These are phyloP conservation scores for Triticum turgidum DNA, from an alignment of 176 grass and related monocot species.

Conservation along the genomic window DNA sequence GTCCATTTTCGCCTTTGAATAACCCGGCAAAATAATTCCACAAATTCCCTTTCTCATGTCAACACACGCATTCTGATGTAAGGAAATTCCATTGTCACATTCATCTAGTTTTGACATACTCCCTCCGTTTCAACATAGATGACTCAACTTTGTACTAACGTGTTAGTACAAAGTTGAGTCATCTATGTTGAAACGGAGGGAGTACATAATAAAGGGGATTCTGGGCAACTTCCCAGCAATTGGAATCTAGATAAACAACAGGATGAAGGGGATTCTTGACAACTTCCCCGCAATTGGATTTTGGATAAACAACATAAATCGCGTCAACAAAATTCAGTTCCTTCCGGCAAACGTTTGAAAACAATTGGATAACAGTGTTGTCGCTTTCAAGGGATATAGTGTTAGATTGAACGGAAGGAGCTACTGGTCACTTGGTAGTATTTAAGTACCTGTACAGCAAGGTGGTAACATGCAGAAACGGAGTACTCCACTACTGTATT, in stretches of 20 bases:
- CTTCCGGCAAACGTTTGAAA: background rate
- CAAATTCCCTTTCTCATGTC: background rate
- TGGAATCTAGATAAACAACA: background rate
- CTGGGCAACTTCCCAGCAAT: background rate
- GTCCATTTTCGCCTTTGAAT: background rate
- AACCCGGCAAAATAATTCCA: background rate
- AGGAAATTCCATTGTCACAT: background rate
- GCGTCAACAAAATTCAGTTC: background rate
- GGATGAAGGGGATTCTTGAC: too few relatives aligned
- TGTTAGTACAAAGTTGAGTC: too few relatives aligned
- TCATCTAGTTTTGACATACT: background rate
- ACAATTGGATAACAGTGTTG: background rate
- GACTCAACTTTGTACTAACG: too few relatives aligned
- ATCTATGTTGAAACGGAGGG: too few relatives aligned
- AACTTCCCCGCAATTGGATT: background rate
- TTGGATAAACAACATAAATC: background rate
- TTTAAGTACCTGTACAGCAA: background rate
- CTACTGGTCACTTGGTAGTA: background rate
- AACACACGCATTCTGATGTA: background rate
- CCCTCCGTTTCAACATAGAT: too few relatives aligned
- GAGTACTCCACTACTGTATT: background rate
- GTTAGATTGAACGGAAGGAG: background rate
- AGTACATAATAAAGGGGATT: background rate
- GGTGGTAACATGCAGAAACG: background rate
- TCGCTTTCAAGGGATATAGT: background rate